These are phyloP conservation scores for Solanum ossicruentum DNA, from an alignment of 257 asterid genomes.

Conservation along the genomic window DNA sequence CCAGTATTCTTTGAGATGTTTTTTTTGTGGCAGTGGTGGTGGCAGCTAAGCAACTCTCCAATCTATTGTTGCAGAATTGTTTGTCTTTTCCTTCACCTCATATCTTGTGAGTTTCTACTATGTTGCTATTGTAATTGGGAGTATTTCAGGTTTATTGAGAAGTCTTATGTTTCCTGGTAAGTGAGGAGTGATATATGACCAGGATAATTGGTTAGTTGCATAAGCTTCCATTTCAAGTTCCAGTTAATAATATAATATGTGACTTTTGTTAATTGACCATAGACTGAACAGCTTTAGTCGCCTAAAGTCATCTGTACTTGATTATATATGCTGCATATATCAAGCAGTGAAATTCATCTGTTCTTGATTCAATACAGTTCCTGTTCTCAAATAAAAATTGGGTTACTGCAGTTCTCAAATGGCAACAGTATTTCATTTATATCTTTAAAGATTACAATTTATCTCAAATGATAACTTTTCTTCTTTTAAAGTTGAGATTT, in stretches of 20 bases:
- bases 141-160: background rate
- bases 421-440: background rate
- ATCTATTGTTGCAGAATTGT: background rate
- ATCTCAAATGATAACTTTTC: background rate
- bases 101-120: background rate
- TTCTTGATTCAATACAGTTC: background rate
- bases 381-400: background rate
- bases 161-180: background rate
- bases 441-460: background rate
- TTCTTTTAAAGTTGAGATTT: background rate
- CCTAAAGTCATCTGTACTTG: background rate
- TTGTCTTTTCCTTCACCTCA: background rate
- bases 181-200: background rate
- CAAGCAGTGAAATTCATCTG: background rate
- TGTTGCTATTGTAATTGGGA: background rate
- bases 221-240: background rate
- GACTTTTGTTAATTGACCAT: background rate
- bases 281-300: background rate
- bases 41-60: background rate
- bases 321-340: background rate
- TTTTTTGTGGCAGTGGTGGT: background rate
- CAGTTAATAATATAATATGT: background rate
- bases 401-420: background rate
- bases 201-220: background rate
- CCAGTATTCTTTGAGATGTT: background rate